Conservation (phyloP, 345 rosid genomes). For the Bretschneidera sinensis region DNA sequence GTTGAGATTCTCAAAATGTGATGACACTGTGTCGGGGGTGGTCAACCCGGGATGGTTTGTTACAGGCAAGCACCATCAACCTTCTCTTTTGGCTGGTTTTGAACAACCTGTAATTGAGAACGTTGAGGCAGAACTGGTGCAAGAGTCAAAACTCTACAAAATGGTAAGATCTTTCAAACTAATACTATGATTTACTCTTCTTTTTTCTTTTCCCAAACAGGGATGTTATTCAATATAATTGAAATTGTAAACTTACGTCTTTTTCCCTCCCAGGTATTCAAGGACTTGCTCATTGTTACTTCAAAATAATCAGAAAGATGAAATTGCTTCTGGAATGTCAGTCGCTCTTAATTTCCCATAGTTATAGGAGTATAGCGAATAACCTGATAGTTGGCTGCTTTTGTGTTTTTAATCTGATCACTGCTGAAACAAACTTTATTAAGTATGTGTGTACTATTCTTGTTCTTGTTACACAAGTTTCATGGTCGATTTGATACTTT, state of each 20-base stretch:
- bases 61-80: too few relatives aligned
- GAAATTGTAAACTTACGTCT: slow-evolving; percentile 7
- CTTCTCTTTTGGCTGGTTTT: slow-evolving; percentile 11
- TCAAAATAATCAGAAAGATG: slow-evolving; percentile 15
- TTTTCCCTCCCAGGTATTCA: slow-evolving; percentile 36
- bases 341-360: not conserved
- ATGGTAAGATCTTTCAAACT: slow-evolving; percentile 29
- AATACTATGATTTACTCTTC: not conserved
- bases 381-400: not conserved
- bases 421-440: not conserved
- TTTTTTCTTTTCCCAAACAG: slow-evolving; percentile 7
- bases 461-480: not conserved
- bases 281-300: slow-evolving; percentile 28
- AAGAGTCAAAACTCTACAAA: slow-evolving; percentile 39
- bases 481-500: not conserved
- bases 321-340: slow-evolving; percentile 5
- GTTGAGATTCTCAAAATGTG: too few relatives aligned
- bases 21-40: too few relatives aligned
- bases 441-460: not conserved
- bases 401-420: not conserved
- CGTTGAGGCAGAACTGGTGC: slow-evolving; percentile 18
- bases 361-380: too few relatives aligned
- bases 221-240: not conserved
- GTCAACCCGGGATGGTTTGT: too few relatives aligned
- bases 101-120: slow-evolving; percentile 19